Evolutionary conservation across 306 rosid species (phyloP).

Genomic region (Gynostemma pentaphyllum): DNA sequence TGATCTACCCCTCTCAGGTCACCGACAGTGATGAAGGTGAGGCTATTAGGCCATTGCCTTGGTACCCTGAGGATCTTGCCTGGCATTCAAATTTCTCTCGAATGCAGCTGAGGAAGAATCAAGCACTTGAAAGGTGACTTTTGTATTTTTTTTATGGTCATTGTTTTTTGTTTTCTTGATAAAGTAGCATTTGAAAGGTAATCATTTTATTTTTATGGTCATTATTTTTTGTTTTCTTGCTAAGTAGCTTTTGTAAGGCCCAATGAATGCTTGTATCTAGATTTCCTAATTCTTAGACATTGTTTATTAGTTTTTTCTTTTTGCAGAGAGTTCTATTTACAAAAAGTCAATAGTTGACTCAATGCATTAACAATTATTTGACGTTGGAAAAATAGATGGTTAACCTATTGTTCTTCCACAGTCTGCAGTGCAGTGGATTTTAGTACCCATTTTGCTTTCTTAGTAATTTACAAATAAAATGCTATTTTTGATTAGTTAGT

Average conservation of each 20-base stretch:
- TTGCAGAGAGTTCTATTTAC: too few species aligned
- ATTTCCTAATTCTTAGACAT: background rate
- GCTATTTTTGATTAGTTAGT: background rate
- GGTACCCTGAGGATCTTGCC: constrained; percentile 92
- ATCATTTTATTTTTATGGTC: background rate
- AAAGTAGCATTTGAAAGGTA: background rate
- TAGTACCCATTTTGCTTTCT: too few species aligned
- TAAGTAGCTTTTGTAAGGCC: background rate
- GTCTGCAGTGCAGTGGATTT: too few species aligned
- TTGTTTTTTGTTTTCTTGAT: background rate
- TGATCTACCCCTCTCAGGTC: constrained; percentile 29
- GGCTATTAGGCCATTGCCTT: constrained; percentile 81
- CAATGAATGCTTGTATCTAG: background rate
- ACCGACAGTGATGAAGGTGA: constrained; percentile 50
- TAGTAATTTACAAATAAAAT: too few species aligned
- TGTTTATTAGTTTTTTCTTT: too few species aligned
- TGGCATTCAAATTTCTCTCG: constrained; percentile 97
- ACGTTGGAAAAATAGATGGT: too few species aligned
- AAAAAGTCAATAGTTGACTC: too few species aligned
- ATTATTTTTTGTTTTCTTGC: background rate
- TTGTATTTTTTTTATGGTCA: constrained; percentile 13
- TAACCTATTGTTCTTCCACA: too few species aligned
- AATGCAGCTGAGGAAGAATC: constrained; percentile 95
- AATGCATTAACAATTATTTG: too few species aligned
- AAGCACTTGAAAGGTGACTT: constrained; percentile 79